Base-by-base conservation (phyloP, 108 stramenopile genomes). In the Phaeodactylum tricornutum region DNA sequence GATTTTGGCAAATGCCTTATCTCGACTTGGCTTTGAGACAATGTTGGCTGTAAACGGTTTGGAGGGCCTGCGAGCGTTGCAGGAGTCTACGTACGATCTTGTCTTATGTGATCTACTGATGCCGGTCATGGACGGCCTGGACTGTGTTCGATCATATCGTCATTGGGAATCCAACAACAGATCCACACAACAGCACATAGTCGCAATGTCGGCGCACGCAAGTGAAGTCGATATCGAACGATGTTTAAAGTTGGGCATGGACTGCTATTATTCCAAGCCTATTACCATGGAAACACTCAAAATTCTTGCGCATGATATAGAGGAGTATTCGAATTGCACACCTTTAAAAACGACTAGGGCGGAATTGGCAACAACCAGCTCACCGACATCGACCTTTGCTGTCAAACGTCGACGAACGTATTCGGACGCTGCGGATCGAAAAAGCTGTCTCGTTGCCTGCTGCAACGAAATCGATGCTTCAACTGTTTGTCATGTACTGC, bases 81-180 rank as follows among this genome's bases (percentile, higher is more conserved):
- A 74, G 34, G 40, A 38, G n/a, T 47, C 35, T 12, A 24, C 44
- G 0, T 88, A 73, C 44, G 80, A 84, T 53, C 15, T 88, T 17
- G 78, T 79, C 15, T 22, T 88, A 9, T 69, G 69, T 26, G 79
- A 84, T 43, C 79, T 83, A 47, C 49, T 81, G 25, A 88, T 88
- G 87, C 87, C 87, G 11, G 66, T 84, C 8, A 70, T 81, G 68
- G 82, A 84, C 43, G 87, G 87, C 16, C 24, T 81, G 8, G 79
- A 84, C 36, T 69, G 79, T 47, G 71, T 75, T 43, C 62, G 67
- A 55, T 67, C 75, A 23, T 77, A 65, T 43, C 50, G 84, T n/a
- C 36, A 55, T 30, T 79, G 84, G 79, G 84, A 81, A 53, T 54
- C 37, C 24, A 27, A 43, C 1, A 38, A 70, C 29, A 31, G 76